phyloP scores from a whole-genome alignment of 768 basidiomycete species.

The Tulasnella sp. region DNA sequence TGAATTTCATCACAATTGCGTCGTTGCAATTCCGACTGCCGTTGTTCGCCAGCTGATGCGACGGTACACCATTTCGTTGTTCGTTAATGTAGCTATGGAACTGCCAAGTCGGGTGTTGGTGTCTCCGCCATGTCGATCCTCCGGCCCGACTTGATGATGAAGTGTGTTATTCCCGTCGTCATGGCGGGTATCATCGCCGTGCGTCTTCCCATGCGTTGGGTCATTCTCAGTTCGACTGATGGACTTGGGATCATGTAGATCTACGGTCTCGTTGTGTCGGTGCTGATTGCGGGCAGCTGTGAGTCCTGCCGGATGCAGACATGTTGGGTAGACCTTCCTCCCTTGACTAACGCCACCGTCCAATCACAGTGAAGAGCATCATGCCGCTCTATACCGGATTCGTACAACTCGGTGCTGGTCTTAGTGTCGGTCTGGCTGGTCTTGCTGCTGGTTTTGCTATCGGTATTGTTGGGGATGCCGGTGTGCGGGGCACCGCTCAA shows the following conservation, averaged over 20 bases:
- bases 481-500: slow-evolving; percentile 94
- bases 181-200: slow-evolving; percentile 99
- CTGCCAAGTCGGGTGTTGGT: slow-evolving; percentile 96
- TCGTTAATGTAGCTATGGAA: slow-evolving; percentile 74
- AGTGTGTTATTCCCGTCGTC: slow-evolving; percentile 91
- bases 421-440: slow-evolving; percentile 86
- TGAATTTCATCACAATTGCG: slow-evolving; percentile 32
- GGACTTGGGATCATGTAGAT: too few species aligned
- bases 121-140: slow-evolving; percentile 97
- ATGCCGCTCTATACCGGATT: slow-evolving; percentile 94
- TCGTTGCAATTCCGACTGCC: not conserved
- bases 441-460: slow-evolving; percentile 95
- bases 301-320: too few species aligned
- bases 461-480: slow-evolving; percentile 97
- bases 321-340: not conserved
- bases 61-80: not conserved
- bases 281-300: slow-evolving; percentile 83
- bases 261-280: slow-evolving; percentile 98
- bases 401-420: slow-evolving; percentile 85
- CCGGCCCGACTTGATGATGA: slow-evolving; percentile 96
- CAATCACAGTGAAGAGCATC: slow-evolving; percentile 42
- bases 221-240: too few species aligned
- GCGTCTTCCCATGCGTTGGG: slow-evolving; percentile 31
- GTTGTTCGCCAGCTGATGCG: not conserved
- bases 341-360: not conserved